phyloP scores from a whole-genome alignment of 1,284 basidiomycete species.

The Termitomyces sp. region DNA sequence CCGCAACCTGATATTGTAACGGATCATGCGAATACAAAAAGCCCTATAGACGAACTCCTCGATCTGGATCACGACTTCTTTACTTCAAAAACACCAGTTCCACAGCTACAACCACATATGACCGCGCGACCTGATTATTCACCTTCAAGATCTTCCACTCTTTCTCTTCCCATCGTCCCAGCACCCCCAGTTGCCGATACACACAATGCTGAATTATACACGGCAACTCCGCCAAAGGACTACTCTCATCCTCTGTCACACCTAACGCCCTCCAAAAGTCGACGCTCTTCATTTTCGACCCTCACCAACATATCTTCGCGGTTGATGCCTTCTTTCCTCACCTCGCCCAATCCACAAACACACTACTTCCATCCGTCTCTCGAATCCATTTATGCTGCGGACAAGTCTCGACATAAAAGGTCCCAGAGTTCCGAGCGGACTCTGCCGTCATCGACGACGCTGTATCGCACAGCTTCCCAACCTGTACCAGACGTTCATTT shows the following conservation, averaged over 20 bases:
- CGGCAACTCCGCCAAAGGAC: constrained; percentile 15
- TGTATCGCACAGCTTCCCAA: constrained; percentile 11
- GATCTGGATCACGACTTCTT: constrained; percentile 37
- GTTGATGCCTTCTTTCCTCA: constrained; percentile 23
- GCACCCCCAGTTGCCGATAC: constrained; percentile 18
- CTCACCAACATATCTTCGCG: constrained; percentile 32
- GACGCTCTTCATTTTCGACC: constrained; percentile 28
- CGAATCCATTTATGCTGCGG: constrained; percentile 20
- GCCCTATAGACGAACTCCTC: constrained; percentile 12
- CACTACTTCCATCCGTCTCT: constrained; percentile 15
- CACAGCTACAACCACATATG: constrained; percentile 8
- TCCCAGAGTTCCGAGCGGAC: constrained; percentile 9
- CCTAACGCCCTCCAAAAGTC: constrained; percentile 12
- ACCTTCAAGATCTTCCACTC: constrained; percentile 16
- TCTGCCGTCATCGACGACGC: not conserved
- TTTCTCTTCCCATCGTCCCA: constrained; percentile 12
- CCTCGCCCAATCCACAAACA: constrained; percentile 14
- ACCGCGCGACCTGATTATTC: constrained; percentile 8
- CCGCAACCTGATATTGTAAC: not conserved
- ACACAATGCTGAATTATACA: constrained; percentile 13
- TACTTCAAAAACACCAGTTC: constrained; percentile 14
- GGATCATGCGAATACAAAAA: constrained; percentile 7
- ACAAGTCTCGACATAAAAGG: not conserved
- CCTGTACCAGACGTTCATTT: constrained; percentile 17
- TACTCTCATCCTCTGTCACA: constrained; percentile 7